Base-by-base conservation (phyloP, 2,329 filamentous ascomycete species). In the Fusarium sp. region DNA sequence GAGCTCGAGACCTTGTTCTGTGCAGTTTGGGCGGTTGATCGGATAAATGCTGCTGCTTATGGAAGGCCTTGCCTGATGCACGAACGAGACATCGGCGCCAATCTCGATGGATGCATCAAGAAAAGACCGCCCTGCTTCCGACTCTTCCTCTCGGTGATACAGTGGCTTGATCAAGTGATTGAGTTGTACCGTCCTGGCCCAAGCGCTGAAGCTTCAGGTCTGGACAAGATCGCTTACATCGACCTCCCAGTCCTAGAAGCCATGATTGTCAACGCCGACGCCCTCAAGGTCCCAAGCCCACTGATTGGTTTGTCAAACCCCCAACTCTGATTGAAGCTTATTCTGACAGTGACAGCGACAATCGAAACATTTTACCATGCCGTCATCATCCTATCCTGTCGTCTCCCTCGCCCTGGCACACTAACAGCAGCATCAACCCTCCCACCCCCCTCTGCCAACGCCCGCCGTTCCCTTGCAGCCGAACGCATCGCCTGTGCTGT, bases 321-420 rank as follows among this genome's bases (percentile, higher is more conserved):
- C 1, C 4, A 18, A 10, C 8, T 6, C 45, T 1, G 6, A 23
- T 11, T 30, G 2, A 10, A 23, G 6, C 8, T 44, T 15, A 13
- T 8, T 1, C 74, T 79, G 46, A 80, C 57, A 28, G 2, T 4
- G 8, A 7, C 37, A 88, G 87, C 83, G 9, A 89, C 88, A 0
- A 82, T 90, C 8, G 88, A 90, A 68, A 83, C 86, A 1, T 84
- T 91, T 16, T 91, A 91, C 70, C 87, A 90, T 69, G 86, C 88
- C 4, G 85, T 91, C 8, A 85, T 87, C 36, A 89, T 90, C 10
- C 78, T 90, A 3, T 89, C 88, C 0, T 89, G 86, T 50, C 83
- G 88, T n/a, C 81, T 85, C 7, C 80, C 84, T 5, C 75, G 82
- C 12, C 79, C 79, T 12, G 77, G 82, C 42, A 79, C 79, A 20